phyloP scores from a whole-genome alignment of 768 basidiomycete genomes.

The Clavulina sp. region DNA sequence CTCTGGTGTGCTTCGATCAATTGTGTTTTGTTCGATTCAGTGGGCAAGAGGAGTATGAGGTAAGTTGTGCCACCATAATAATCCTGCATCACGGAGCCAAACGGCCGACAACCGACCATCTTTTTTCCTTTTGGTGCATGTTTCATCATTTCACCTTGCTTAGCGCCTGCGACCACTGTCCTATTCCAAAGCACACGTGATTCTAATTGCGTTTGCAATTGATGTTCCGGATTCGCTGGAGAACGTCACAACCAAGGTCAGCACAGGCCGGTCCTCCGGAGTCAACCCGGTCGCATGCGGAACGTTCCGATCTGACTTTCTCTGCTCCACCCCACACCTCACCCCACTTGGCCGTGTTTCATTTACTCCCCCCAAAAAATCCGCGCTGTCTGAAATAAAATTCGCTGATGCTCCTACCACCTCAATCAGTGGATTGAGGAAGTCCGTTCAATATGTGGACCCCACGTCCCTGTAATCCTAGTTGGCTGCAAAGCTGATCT shows the following conservation, averaged over 20 bases:
- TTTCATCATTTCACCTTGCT: background rate
- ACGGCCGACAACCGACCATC: too few relatives aligned
- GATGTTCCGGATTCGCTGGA: conserved; percentile 95
- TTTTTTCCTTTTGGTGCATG: conserved; percentile 4
- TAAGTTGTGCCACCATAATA: conserved; percentile 18
- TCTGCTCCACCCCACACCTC: background rate
- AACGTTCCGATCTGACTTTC: too few relatives aligned
- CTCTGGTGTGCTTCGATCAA: background rate
- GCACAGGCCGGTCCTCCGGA: too few relatives aligned
- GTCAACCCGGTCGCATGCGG: too few relatives aligned
- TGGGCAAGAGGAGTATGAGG: conserved; percentile 98
- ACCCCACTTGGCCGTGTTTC: background rate
- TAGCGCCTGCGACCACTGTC: conserved; percentile 90
- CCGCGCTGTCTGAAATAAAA: background rate
- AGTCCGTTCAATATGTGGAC: conserved; percentile 90
- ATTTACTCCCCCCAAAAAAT: too few relatives aligned
- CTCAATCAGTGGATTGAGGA: conserved; percentile 88
- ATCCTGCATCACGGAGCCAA: background rate
- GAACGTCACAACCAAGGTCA: conserved; percentile 83
- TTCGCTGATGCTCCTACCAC: background rate
- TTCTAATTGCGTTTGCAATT: conserved; percentile 91
- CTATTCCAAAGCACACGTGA: conserved; percentile 96
- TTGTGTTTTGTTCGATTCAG: conserved; percentile 25
- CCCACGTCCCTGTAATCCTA: conserved; percentile 79
- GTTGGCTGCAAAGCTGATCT: conserved; percentile 95